Base-by-base conservation (phyloP, 805 yeast species). In the Candida boidinii region DNA sequence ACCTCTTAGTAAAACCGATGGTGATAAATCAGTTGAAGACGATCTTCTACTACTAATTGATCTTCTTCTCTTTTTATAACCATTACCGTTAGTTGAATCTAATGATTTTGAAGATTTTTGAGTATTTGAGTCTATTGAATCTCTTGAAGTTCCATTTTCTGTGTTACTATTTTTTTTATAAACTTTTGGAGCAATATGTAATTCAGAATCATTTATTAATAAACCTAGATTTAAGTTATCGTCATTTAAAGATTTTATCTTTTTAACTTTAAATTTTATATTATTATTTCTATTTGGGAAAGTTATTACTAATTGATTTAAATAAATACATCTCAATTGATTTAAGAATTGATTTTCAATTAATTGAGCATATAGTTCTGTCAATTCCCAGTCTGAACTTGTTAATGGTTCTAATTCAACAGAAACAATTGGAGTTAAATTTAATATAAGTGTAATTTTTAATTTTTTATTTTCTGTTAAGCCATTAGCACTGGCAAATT, bases 321-420 rank as follows among this genome's bases (percentile, higher is more conserved):
- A 31, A 0, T 76, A 62, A 1, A 87, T 81, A 31, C 88, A 80
- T 37, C 96, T 64, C 1, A 94, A 76, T 51, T 90, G 96, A 35
- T 78, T 73, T 23, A 90, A 59, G 44, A 88, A 66, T 41, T 73
- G 72, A 29, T 76, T 73, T 49, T 90, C 96, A 17, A 90, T 68
- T 26, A 67, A 71, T 19, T 70, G 75, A 2, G 95, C 90, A 53
- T 90, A 83, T 3, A 81, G 55, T 49, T 88, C 95, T 3, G 87
- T 82, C 18, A 84, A 60, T 43, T 88, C 96, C 96, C 96, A 90
- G 50, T 90, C 98, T 5, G 79, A 68, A 2, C 77, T 54, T 0
- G 84, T 67, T 14, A 70, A 56, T 0, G 97, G 97, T 46, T 84
- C 95, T 28, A 90, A 66, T 46, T 73, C 76, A 3, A 88, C 76